These are phyloP conservation scores for Quillaja saponaria DNA, from an alignment of 306 rosid genomes.

Conservation along the genomic window DNA sequence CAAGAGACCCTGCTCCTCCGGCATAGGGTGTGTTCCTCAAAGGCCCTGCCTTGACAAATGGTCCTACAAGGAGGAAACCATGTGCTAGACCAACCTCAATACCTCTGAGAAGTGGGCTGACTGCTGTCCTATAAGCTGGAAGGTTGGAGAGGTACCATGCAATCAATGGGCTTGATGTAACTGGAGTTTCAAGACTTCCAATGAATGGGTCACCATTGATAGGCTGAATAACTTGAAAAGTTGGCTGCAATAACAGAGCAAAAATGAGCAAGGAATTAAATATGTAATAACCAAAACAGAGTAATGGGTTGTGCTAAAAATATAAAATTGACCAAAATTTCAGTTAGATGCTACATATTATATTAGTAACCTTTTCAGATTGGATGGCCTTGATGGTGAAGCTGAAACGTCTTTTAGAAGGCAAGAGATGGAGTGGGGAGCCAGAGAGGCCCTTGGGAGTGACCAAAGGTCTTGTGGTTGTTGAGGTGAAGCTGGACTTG, in stretches of 20 bases:
- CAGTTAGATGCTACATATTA: too few relatives aligned
- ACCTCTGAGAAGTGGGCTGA: conserved; percentile 83
- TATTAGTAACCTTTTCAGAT: conserved; percentile 67
- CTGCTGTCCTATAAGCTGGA: conserved; percentile 92
- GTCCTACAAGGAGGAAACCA: conserved; percentile 80
- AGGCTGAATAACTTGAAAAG: conserved; percentile 85
- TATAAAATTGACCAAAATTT: too few relatives aligned
- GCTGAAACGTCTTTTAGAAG: conserved; percentile 40
- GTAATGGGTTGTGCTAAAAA: too few relatives aligned
- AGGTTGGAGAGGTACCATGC: conserved; percentile 98
- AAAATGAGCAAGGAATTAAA: not conserved
- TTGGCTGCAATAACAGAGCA: conserved; percentile 45
- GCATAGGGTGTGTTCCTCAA: conserved; percentile 69
- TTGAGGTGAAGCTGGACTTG: conserved; percentile 70
- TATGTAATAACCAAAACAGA: not conserved
- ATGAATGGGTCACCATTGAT: conserved; percentile 98
- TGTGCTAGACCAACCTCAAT: conserved; percentile 93
- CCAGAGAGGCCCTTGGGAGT: conserved; percentile 71
- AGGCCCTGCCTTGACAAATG: conserved; percentile 92
- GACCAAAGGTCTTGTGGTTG: conserved; percentile 47
- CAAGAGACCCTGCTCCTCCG: conserved; percentile 78
- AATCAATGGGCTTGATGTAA: conserved; percentile 88
- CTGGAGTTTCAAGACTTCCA: conserved; percentile 94
- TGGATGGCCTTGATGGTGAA: conserved; percentile 77
- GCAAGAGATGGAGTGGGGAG: conserved; percentile 49